A percentile compares a stretch with the other conserved stretches of the same genome.
Evolutionary conservation across 2,329 filamentous ascomycete species (phyloP).

Genomic region (Pseudopithomyces maydicus): DNA sequence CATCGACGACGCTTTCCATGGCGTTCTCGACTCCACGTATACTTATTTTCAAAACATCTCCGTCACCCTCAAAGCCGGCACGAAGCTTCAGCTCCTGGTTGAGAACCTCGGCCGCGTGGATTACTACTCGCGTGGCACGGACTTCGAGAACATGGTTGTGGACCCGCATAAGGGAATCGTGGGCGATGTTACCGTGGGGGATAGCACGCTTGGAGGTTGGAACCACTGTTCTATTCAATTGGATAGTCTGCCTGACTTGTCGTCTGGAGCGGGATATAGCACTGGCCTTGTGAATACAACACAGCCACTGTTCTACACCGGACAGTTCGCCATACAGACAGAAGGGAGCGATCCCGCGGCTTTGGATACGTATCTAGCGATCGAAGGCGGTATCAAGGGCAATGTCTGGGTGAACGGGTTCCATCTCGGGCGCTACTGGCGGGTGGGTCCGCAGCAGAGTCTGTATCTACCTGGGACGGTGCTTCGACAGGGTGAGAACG

Average conservation of each 20-base stretch:
- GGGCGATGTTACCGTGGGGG: constrained; percentile 50
- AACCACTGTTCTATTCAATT: constrained; percentile 48
- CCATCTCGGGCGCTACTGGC: constrained; percentile 55
- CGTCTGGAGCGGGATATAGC: background rate
- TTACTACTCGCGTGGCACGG: constrained; percentile 47
- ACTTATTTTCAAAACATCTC: constrained; percentile 45
- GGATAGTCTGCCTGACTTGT: constrained; percentile 13
- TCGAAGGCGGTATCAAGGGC: constrained; percentile 52
- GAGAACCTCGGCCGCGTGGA: constrained; percentile 60
- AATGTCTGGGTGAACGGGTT: constrained; percentile 54
- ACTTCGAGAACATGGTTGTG: constrained; percentile 19
- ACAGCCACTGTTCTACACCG: constrained; percentile 24
- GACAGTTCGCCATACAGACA: constrained; percentile 18
- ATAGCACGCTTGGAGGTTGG: constrained; percentile 44
- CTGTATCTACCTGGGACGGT: constrained; percentile 52
- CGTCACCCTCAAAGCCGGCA: constrained; percentile 46
- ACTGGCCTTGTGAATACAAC: background rate
- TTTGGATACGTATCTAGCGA: constrained; percentile 46
- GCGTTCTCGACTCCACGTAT: constrained; percentile 56
- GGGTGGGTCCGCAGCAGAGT: constrained; percentile 55
- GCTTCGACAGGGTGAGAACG: constrained; percentile 42
- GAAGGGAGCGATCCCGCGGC: constrained; percentile 3
- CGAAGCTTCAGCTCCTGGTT: constrained; percentile 52
- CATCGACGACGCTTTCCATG: constrained; percentile 49
- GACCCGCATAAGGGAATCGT: constrained; percentile 56